A percentile compares a stretch with the other conserved stretches of the same genome.
Evolutionary conservation across 2,329 filamentous ascomycete species (phyloP).

Genomic region (Thermothelomyces thermophilus): DNA sequence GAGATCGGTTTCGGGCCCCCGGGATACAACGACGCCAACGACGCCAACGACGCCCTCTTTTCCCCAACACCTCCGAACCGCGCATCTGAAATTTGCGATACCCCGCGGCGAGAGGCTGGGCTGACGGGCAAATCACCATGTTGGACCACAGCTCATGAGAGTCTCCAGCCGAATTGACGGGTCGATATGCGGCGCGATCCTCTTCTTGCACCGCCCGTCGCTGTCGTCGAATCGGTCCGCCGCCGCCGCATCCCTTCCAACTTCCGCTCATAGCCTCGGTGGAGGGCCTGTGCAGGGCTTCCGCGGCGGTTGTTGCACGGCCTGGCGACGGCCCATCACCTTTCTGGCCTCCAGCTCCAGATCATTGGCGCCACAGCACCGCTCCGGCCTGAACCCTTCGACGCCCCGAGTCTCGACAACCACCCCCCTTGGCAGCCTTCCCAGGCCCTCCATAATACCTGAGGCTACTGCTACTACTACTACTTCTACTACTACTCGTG

Average conservation of each 20-base stretch:
- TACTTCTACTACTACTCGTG: constrained; percentile 11
- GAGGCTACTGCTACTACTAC: no score
- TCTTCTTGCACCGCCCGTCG: constrained; percentile 42
- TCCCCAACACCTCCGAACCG: not conserved
- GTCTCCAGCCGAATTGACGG: constrained; percentile 52
- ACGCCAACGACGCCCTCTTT: not conserved
- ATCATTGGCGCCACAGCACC: not conserved
- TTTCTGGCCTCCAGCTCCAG: not conserved
- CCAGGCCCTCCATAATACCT: constrained; percentile 13
- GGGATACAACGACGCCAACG: constrained; percentile 1
- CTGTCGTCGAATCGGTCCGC: constrained; percentile 29
- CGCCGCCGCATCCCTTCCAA: constrained; percentile 4
- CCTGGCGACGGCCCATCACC: constrained; percentile 5
- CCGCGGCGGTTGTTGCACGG: constrained; percentile 4
- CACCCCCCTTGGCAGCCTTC: constrained; percentile 16
- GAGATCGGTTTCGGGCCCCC: no score
- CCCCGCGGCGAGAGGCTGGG: constrained; percentile 24
- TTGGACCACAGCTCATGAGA: constrained; percentile 54
- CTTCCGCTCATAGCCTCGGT: constrained; percentile 13
- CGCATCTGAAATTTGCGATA: not conserved
- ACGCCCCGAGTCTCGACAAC: constrained; percentile 11
- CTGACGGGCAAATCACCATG: constrained; percentile 37
- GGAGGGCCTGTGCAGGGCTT: constrained; percentile 13
- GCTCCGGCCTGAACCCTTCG: constrained; percentile 8
- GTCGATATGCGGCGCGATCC: constrained; percentile 52